Evolutionary conservation across 805 yeast genomes (phyloP).

Genomic region (Schizosaccharomyces lindneri): DNA sequence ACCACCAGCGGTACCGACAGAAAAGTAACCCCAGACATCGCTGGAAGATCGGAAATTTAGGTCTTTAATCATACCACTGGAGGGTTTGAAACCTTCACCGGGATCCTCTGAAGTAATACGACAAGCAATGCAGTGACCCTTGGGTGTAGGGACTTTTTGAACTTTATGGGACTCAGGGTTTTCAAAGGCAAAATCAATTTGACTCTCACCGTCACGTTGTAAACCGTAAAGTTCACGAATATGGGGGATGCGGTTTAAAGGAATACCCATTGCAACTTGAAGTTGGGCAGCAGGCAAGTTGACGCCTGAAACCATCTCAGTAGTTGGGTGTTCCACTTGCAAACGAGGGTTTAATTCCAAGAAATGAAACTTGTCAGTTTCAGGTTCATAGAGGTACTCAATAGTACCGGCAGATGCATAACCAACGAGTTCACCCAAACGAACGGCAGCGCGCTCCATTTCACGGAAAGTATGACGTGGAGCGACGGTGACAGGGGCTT

Average conservation of each 20-base stretch:
- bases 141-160: constrained; percentile 84
- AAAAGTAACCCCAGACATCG: constrained; percentile 98
- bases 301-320: constrained; percentile 97
- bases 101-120: constrained; percentile 98
- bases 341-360: constrained; percentile 92
- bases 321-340: constrained; percentile 98
- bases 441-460: constrained; percentile 94
- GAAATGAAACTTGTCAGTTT: constrained; percentile 85
- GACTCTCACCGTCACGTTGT: constrained; percentile 78
- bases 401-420: constrained; percentile 98
- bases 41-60: constrained; percentile 90
- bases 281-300: constrained; percentile 95
- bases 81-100: constrained; percentile 96
- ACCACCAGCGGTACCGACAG: constrained; percentile 86
- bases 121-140: constrained; percentile 97
- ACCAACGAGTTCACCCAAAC: constrained; percentile 90
- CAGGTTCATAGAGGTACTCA: constrained; percentile 82
- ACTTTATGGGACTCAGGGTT: constrained; percentile 42
- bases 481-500: constrained; percentile 95
- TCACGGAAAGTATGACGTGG: constrained; percentile 56
- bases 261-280: constrained; percentile 98
- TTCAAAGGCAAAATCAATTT: constrained; percentile 72
- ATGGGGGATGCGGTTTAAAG: constrained; percentile 81
- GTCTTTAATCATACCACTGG: constrained; percentile 90
- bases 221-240: constrained; percentile 84